Percentiles rank a stretch among this genome's conserved stretches.
phyloP scores from a whole-genome alignment of 176 grass and related monocot genomes.

The Ananas comosus region DNA sequence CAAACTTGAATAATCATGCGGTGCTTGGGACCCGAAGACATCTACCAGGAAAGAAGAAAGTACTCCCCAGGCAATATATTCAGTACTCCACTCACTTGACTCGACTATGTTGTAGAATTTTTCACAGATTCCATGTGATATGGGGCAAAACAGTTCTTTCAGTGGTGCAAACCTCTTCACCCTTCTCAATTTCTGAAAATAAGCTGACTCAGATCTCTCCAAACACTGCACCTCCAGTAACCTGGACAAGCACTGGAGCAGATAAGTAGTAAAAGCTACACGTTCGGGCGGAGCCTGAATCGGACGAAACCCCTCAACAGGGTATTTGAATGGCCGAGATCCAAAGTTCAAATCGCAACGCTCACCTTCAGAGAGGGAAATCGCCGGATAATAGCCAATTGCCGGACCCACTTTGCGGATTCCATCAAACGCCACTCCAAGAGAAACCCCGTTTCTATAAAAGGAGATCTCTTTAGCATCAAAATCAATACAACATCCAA shows the following conservation, averaged over 20 bases:
- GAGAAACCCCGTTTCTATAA: constrained; percentile 59
- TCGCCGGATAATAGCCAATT: constrained; percentile 64
- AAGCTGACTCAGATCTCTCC: constrained; percentile 71
- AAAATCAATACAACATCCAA: constrained; percentile 73
- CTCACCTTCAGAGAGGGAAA: constrained; percentile 80
- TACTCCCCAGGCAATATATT: constrained; percentile 63
- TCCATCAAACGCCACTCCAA: constrained; percentile 65
- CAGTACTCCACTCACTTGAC: constrained; percentile 27
- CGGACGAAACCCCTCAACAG: constrained; percentile 58
- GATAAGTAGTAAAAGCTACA: constrained; percentile 36
- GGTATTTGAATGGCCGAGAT: constrained; percentile 61
- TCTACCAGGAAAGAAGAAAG: constrained; percentile 48
- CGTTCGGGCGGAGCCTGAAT: constrained; percentile 47
- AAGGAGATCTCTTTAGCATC: constrained; percentile 54
- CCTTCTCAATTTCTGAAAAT: constrained; percentile 74
- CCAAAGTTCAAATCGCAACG: constrained; percentile 77
- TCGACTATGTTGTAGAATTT: constrained; percentile 60
- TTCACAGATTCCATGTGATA: constrained; percentile 53
- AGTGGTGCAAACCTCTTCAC: constrained; percentile 69
- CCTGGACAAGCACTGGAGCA: constrained; percentile 56
- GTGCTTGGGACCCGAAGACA: constrained; percentile 49
- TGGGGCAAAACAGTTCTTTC: constrained; percentile 50
- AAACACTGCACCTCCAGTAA: constrained; percentile 57
- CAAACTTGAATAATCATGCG: constrained; percentile 53
- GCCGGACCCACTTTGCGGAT: constrained; percentile 25